Percentiles rank a stretch among this genome's conserved stretches.
Evolutionary conservation across 352 stramenopile species (phyloP).

Genomic region (Phytophthora melonis): DNA sequence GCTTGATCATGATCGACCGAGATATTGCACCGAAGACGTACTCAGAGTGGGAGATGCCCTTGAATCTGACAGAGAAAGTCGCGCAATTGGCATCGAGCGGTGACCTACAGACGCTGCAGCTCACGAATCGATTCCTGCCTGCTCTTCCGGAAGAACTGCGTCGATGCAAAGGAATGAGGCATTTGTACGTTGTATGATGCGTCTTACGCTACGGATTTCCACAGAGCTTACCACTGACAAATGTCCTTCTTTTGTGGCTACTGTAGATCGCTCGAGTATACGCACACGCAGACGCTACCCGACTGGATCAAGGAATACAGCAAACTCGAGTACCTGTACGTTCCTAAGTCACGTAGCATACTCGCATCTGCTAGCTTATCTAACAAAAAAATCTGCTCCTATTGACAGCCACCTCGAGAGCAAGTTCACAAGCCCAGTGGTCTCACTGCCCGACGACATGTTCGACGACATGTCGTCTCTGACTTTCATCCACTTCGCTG

Average conservation of each 20-base stretch:
- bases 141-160: slow-evolving; percentile 40
- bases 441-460: not conserved
- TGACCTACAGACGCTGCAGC: slow-evolving; percentile 38
- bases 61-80: slow-evolving; percentile 43
- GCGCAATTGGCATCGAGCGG: slow-evolving; percentile 30
- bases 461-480: slow-evolving; percentile 34
- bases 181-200: slow-evolving; percentile 26
- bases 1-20: slow-evolving; percentile 50
- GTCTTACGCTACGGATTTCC: no score
- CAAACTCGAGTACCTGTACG: slow-evolving; percentile 43
- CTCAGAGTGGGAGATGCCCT: slow-evolving; percentile 42
- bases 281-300: slow-evolving; percentile 32
- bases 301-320: slow-evolving; percentile 38
- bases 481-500: slow-evolving; percentile 36
- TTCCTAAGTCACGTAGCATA: no score
- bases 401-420: slow-evolving; percentile 5
- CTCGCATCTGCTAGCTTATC: no score
- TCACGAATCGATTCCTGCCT: slow-evolving; percentile 46
- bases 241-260: no score
- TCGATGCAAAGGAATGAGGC: slow-evolving; percentile 34
- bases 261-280: slow-evolving; percentile 25
- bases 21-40: slow-evolving; percentile 28
- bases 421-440: slow-evolving; percentile 1
- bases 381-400: not conserved
- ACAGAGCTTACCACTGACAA: no score